Base-by-base conservation (phyloP, 441 rosid genomes). In the Pelargonium myrrhifolium region DNA sequence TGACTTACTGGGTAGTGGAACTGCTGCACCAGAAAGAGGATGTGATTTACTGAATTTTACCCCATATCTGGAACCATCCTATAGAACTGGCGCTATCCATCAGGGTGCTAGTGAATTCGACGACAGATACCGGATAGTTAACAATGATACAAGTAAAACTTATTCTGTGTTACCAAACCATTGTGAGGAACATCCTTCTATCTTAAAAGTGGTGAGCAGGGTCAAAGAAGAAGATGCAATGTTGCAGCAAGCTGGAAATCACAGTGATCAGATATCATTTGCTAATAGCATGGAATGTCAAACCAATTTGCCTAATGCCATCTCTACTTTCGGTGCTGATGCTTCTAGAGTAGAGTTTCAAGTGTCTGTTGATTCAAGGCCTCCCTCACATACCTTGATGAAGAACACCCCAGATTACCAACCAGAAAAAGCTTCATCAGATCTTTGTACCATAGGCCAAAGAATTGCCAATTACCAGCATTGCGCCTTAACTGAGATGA, bases 191-290 rank as follows among this genome's bases (percentile, higher is more conserved):
- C 65, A 73, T 58, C 37, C 45, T 67, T 37, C 73, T 66, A 64
- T 28, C 64, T 66, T 69, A 15, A 82, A 76, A 68, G 55, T 56
- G 10, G 40, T 15, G 63, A 76, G 74, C 72, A 68, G 22, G 60
- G 42, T 59, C 10, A 66, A 73, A 43, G 72, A 68, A 65, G 65
- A 22, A 63, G 75, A 72, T 63, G 72, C 69, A 43, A 2, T 62
- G 67, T 70, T 49, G 51, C 76, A 75, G 66, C 74, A 55, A 71
- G 78, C 69, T 75, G 82, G 72, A 75, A 73, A 77, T 65, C 68
- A 64, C 62, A 26, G 42, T 22, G 74, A 55, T 63, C 69, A 62
- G 64, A 73, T 69, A 53, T 72, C 72, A 63, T 53, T 66, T 17
- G 64, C 65, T 47, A 71, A 49, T 26, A 55, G 64, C 39, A 47